Base-by-base conservation (phyloP, 2,329 filamentous ascomycete genomes). In the Penicillium hesseltinei region DNA sequence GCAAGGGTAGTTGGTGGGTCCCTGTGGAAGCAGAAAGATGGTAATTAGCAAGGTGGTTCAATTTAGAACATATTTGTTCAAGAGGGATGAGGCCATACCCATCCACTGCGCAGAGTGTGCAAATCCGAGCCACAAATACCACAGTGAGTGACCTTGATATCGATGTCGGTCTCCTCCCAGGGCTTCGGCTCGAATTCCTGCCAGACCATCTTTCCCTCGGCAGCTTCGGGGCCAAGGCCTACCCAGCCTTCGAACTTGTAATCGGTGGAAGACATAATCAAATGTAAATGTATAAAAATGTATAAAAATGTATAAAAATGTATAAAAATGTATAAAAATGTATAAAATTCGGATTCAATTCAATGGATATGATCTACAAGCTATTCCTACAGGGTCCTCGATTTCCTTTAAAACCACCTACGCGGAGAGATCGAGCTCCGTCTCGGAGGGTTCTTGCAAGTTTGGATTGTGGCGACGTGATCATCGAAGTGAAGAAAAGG, bases 121-220 rank as follows among this genome's bases (percentile, higher is more conserved):
- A 87, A 55, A 61, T 88, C 85, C 0, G 81, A 82, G 52, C 84
- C 85, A 69, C 86, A 89, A 62, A 88, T 81, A 59, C 86, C 84
- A 66, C 84, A 87, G 74, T 87, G 84, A 1, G 82, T 82, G 62
- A 88, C 75, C 67, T 83, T 79, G 60, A 88, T 86, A 63, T 88
- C 85, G 46, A 88, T 71, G 57, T 88, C 85, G 25, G 79, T 81
- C 69, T 88, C 85, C 46, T 85, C 81, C 81, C 84, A 88, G 13
- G 78, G 75, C 78, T 88, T 88, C 36, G 84, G 84, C 71, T 85
- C 79, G 54, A 81, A 88, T 54, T 81, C 68, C 48, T 78, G 71
- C 81, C 81, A 83, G 36, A 73, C 75, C 77, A 83, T 81, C 51
- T 82, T 81, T 57, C 83, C 82, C 46, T 83, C 62, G 38, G 73